Evolutionary conservation across 257 asterid species (phyloP).

Genomic region (Solanum habrochaites): DNA sequence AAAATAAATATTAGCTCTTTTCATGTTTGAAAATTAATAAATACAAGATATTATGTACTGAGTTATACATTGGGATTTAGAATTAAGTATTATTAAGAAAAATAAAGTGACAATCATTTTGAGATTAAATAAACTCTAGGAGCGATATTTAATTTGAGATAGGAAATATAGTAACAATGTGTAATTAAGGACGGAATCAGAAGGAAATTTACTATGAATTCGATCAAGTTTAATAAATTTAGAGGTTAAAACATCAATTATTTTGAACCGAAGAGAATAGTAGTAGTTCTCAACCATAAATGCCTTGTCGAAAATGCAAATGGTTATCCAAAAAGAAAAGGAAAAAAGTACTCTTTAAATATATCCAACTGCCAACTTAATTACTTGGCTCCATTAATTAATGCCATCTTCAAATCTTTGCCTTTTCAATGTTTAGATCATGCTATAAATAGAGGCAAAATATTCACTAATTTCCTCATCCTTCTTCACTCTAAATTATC

Average conservation of each 20-base stretch:
- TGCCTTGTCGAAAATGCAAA: not conserved
- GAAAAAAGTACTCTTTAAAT: not conserved
- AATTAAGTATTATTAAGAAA: no score
- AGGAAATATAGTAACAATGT: no score
- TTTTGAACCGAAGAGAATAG: not conserved
- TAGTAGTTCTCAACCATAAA: not conserved
- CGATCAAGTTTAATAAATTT: no score
- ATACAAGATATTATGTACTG: no score
- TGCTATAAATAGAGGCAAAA: not conserved
- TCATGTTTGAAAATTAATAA: no score
- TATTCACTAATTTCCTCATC: not conserved
- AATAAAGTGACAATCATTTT: no score
- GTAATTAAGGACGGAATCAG: accelerated
- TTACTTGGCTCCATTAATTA: not conserved
- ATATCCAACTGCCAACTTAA: not conserved
- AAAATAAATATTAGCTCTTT: no score
- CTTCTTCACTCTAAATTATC: not conserved
- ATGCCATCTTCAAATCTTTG: not conserved
- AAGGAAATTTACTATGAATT: no score
- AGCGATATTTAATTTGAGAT: no score
- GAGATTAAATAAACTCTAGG: no score
- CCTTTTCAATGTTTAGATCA: not conserved
- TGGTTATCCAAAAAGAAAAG: not conserved
- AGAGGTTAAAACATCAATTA: not conserved
- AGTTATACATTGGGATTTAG: no score